A percentile compares a stretch with the other conserved stretches of the same genome.
Conservation (phyloP, 106 monocot species). For the Phalaenopsis aphrodite region DNA sequence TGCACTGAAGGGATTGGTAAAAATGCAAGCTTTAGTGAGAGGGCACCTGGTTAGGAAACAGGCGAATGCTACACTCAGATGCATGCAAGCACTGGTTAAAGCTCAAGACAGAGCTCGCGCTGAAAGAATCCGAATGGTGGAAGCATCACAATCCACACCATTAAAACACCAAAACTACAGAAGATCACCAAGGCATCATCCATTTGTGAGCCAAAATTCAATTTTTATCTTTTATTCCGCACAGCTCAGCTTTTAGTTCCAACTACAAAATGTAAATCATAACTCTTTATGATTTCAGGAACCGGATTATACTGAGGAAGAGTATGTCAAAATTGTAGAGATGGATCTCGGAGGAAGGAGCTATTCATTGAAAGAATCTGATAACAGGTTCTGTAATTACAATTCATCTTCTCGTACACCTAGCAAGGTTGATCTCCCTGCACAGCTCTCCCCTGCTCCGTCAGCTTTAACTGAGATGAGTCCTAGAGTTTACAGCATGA, state of each 20-base stretch:
- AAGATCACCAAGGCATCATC: conserved; percentile 39
- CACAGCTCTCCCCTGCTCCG: conserved; percentile 32
- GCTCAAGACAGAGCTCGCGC: conserved; percentile 37
- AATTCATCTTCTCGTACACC: conserved; percentile 2
- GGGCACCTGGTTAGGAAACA: conserved; percentile 59
- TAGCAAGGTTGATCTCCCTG: conserved; percentile 13
- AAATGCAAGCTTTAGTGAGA: conserved; percentile 62
- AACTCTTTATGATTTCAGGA: conserved; percentile 26
- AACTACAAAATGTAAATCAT: not conserved
- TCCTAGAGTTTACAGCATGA: conserved; percentile 37
- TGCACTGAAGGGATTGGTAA: conserved; percentile 62
- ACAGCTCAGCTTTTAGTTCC: not conserved
- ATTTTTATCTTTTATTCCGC: no score
- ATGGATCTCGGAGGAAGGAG: conserved; percentile 52
- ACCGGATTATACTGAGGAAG: conserved; percentile 34
- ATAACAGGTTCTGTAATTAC: conserved; percentile 16
- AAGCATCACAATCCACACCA: conserved; percentile 13
- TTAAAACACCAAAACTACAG: conserved; percentile 9
- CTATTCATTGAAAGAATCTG: conserved; percentile 15
- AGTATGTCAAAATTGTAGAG: conserved; percentile 54
- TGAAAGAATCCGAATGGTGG: conserved; percentile 26
- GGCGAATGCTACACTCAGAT: conserved; percentile 32
- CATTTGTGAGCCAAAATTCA: conserved; percentile 24
- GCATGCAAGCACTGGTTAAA: conserved; percentile 43
- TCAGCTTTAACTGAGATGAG: conserved; percentile 40